These are phyloP conservation scores for Eucalyptus lansdowneana DNA, from an alignment of 345 rosid genomes.

Conservation along the genomic window DNA sequence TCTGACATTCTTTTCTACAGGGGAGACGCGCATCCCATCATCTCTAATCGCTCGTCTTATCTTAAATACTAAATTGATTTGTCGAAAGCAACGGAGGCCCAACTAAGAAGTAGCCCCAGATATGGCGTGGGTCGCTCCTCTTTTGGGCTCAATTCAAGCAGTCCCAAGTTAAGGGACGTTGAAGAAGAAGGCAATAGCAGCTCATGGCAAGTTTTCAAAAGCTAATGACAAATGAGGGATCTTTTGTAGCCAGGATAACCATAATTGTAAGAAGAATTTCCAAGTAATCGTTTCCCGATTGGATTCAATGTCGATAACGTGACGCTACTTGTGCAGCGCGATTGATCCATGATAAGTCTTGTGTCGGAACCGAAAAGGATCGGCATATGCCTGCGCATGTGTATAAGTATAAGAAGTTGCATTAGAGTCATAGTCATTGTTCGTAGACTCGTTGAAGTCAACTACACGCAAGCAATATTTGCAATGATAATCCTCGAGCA, in stretches of 20 bases:
- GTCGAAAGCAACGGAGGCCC: neutral
- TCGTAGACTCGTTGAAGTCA: too few species aligned
- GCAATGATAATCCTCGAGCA: too few species aligned
- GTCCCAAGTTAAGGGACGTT: neutral
- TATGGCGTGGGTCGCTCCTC: neutral
- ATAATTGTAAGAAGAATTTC: neutral
- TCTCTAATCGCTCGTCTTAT: neutral
- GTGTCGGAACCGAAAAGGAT: fast-evolving
- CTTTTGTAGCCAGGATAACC: neutral
- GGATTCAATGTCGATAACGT: neutral
- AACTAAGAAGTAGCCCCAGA: neutral
- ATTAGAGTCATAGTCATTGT: too few species aligned
- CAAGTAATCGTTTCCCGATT: neutral
- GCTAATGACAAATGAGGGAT: neutral
- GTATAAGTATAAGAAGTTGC: too few species aligned
- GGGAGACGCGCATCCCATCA: neutral
- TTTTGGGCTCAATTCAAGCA: neutral
- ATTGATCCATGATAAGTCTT: too few species aligned
- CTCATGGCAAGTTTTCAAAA: neutral
- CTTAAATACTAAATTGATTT: neutral
- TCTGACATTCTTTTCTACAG: neutral
- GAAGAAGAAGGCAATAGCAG: neutral
- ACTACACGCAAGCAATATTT: too few species aligned
- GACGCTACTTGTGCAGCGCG: neutral
- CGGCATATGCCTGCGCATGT: too few species aligned